Conservation (phyloP, 495 filamentous ascomycete genomes). For the Lophiostoma macrostomum region DNA sequence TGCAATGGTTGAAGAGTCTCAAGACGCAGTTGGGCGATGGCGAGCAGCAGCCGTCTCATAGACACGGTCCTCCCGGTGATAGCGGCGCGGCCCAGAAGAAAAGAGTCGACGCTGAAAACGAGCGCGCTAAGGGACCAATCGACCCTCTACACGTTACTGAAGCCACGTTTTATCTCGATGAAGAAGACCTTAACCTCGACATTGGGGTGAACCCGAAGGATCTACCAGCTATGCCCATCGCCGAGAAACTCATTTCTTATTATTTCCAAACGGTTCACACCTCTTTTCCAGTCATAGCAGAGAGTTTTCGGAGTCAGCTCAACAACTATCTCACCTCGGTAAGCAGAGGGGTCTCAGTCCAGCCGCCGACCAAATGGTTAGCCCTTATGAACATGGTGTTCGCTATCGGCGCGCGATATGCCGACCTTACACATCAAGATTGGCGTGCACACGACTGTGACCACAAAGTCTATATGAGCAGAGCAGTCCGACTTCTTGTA, state of each 20-base stretch:
- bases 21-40: background rate
- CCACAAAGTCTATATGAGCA: conserved; percentile 8
- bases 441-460: conserved; percentile 6
- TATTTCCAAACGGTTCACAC: conserved; percentile 4
- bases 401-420: conserved; percentile 15
- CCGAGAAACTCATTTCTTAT: background rate
- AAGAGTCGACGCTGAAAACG: background rate
- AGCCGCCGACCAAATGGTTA: conserved; percentile 2
- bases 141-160: background rate
- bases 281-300: conserved; percentile 10
- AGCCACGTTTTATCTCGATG: conserved; percentile 12
- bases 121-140: background rate
- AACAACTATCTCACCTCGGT: background rate
- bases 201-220: conserved; percentile 1
- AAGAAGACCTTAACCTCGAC: conserved; percentile 3
- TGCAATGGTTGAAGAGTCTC: conserved; percentile 9
- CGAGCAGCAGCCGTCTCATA: background rate
- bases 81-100: background rate
- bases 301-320: background rate
- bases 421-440: conserved; percentile 1
- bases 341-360: no score
- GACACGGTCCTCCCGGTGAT: background rate
- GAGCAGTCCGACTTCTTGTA: conserved; percentile 4
- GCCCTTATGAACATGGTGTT: conserved; percentile 12
- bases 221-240: background rate